Evolutionary conservation across 495 filamentous ascomycete genomes (phyloP).

Genomic region (Extremus antarcticus): DNA sequence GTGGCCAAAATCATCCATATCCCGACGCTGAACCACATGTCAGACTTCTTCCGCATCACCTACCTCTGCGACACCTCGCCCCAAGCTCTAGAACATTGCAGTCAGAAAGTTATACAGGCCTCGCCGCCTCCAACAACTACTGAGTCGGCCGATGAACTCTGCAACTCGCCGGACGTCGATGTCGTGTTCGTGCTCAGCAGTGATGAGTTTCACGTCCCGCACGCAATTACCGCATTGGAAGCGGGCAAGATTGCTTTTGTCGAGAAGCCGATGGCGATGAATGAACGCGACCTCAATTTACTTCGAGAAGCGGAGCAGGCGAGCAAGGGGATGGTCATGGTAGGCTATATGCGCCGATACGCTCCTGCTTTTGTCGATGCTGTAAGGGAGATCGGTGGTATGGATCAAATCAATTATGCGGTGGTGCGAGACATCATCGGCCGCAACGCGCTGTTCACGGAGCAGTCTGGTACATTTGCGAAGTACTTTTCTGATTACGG

Average conservation of each 20-base stretch:
- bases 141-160: slow-evolving; percentile 22
- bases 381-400: slow-evolving; percentile 37
- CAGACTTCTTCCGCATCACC: slow-evolving; percentile 30
- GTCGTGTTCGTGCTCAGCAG: slow-evolving; percentile 39
- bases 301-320: slow-evolving; percentile 36
- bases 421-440: slow-evolving; percentile 45
- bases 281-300: slow-evolving; percentile 29
- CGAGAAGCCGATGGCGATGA: slow-evolving; percentile 43
- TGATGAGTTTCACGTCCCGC: slow-evolving; percentile 40
- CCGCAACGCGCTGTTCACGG: slow-evolving; percentile 37
- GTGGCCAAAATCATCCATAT: slow-evolving; percentile 42
- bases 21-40: slow-evolving; percentile 36
- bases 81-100: slow-evolving; percentile 17
- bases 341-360: slow-evolving; percentile 46
- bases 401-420: slow-evolving; percentile 43
- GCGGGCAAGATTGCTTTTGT: slow-evolving; percentile 45
- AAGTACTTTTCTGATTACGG: slow-evolving; percentile 29
- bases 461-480: slow-evolving; percentile 39
- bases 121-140: slow-evolving; percentile 20
- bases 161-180: slow-evolving; percentile 32
- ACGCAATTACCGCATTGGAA: slow-evolving; percentile 40
- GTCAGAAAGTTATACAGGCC: slow-evolving; percentile 3
- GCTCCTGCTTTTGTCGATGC: slow-evolving; percentile 40
- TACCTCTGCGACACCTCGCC: slow-evolving; percentile 36
- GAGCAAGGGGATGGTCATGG: slow-evolving; percentile 36